These are phyloP conservation scores for Pyrenopolyporus hunteri DNA, from an alignment of 495 filamentous ascomycete genomes.

Conservation along the genomic window DNA sequence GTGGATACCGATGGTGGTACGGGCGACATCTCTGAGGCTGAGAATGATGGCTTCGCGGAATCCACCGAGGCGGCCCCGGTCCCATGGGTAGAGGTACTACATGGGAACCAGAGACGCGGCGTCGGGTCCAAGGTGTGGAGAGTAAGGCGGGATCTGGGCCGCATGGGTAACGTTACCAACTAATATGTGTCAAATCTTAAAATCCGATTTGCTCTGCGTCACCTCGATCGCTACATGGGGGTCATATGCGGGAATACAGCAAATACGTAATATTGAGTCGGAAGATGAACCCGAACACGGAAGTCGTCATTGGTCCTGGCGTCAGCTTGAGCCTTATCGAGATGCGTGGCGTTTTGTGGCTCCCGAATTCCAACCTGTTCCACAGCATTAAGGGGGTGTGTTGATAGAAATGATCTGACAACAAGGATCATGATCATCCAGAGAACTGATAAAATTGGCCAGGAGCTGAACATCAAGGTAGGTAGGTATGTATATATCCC, in stretches of 20 bases:
- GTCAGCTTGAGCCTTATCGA: not conserved
- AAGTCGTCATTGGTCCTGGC: constrained; percentile 3
- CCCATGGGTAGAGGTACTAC: constrained; percentile 60
- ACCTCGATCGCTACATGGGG: not conserved
- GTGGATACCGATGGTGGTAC: constrained; percentile 31
- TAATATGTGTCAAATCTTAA: constrained; percentile 3
- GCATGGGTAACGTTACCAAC: constrained; percentile 19
- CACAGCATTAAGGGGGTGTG: not conserved
- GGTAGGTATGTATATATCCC: no score
- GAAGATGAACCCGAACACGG: not conserved
- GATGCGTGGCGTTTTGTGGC: not conserved
- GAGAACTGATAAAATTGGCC: no score
- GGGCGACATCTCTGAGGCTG: constrained; percentile 11
- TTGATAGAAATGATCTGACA: not conserved
- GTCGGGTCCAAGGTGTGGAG: constrained; percentile 60
- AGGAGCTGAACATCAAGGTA: no score
- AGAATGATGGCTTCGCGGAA: constrained; percentile 1
- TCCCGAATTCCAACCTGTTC: not conserved
- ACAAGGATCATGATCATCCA: not conserved
- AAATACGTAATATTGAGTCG: not conserved
- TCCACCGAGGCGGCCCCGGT: constrained; percentile 33
- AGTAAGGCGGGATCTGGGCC: constrained; percentile 60
- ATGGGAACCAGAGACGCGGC: constrained; percentile 54
- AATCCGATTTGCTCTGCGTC: not conserved
- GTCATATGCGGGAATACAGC: constrained; percentile 1